A percentile compares a stretch with the other conserved stretches of the same genome.
Conservation (phyloP, 306 rosid species). For the Sesbania bispinosa region DNA sequence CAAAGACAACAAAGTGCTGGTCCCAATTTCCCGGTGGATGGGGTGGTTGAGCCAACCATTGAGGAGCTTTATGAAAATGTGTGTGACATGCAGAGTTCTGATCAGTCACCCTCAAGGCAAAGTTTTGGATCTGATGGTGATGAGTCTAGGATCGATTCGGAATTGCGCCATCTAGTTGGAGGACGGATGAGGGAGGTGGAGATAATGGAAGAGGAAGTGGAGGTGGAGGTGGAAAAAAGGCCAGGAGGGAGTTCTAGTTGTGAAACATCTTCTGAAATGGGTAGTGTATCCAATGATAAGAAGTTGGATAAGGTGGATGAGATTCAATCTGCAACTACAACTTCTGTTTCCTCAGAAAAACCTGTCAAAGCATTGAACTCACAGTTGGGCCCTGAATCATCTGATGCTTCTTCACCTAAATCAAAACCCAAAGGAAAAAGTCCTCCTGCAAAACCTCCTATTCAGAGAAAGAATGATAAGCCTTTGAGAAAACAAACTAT, state of each 20-base stretch:
- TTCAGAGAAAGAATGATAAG: slow-evolving; percentile 36
- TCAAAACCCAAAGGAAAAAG: slow-evolving; percentile 54
- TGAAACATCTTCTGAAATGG: slow-evolving; percentile 52
- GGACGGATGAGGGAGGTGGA: slow-evolving; percentile 94
- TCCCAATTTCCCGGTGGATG: slow-evolving; percentile 37
- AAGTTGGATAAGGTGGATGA: slow-evolving; percentile 43
- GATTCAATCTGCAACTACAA: slow-evolving; percentile 44
- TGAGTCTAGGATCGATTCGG: slow-evolving; percentile 94
- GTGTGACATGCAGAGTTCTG: slow-evolving; percentile 98
- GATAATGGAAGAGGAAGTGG: slow-evolving; percentile 78
- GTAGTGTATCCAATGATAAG: slow-evolving; percentile 39
- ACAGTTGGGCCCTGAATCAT: slow-evolving; percentile 31
- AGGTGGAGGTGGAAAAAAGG: slow-evolving; percentile 45
- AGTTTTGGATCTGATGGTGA: slow-evolving; percentile 93
- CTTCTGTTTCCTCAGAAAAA: slow-evolving; percentile 47
- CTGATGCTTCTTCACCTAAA: slow-evolving; percentile 30
- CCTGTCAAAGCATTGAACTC: slow-evolving; percentile 39
- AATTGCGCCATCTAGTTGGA: slow-evolving; percentile 83
- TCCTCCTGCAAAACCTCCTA: slow-evolving; percentile 51
- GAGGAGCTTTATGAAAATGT: slow-evolving; percentile 96
- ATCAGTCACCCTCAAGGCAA: slow-evolving; percentile 78
- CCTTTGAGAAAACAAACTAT: slow-evolving; percentile 45
- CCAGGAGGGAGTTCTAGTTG: slow-evolving; percentile 43
- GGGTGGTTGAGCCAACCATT: slow-evolving; percentile 67
- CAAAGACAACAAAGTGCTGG: slow-evolving; percentile 31